phyloP scores from a whole-genome alignment of 2,329 filamentous ascomycete genomes.

The Trichoderma sp. region DNA sequence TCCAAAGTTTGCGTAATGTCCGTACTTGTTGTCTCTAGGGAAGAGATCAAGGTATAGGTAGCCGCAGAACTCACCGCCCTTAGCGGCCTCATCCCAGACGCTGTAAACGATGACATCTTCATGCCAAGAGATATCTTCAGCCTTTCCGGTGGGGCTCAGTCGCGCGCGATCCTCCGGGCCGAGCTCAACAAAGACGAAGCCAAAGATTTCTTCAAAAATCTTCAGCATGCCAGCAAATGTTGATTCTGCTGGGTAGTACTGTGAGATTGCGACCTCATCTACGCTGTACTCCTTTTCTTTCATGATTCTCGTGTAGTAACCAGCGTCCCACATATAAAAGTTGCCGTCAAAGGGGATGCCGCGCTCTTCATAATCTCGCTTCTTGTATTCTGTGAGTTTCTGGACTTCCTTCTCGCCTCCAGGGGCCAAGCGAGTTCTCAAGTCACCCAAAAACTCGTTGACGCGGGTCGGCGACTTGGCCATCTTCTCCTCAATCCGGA shows the following conservation, averaged over 20 bases:
- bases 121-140: conserved; percentile 76
- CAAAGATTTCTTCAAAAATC: conserved; percentile 83
- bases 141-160: conserved; percentile 67
- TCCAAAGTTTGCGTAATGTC: conserved; percentile 83
- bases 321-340: conserved; percentile 82
- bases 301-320: conserved; percentile 79
- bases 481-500: conserved; percentile 83
- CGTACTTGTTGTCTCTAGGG: conserved; percentile 79
- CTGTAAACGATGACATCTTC: conserved; percentile 80
- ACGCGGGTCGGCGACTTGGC: conserved; percentile 74
- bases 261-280: conserved; percentile 76
- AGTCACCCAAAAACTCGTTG: conserved; percentile 69
- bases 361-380: conserved; percentile 63
- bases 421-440: conserved; percentile 65
- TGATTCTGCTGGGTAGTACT: conserved; percentile 78
- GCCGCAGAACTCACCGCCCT: conserved; percentile 72
- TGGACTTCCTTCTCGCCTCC: conserved; percentile 71
- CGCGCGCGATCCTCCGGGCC: conserved; percentile 63
- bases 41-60: conserved; percentile 84
- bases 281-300: conserved; percentile 79
- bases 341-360: conserved; percentile 63
- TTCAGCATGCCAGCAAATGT: conserved; percentile 77
- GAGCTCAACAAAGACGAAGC: conserved; percentile 75
- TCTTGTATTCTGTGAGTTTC: conserved; percentile 73
- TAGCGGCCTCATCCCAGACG: conserved; percentile 75